Conservation (phyloP, 1,139 yeast species). For the Kodamaea ohmeri region DNA sequence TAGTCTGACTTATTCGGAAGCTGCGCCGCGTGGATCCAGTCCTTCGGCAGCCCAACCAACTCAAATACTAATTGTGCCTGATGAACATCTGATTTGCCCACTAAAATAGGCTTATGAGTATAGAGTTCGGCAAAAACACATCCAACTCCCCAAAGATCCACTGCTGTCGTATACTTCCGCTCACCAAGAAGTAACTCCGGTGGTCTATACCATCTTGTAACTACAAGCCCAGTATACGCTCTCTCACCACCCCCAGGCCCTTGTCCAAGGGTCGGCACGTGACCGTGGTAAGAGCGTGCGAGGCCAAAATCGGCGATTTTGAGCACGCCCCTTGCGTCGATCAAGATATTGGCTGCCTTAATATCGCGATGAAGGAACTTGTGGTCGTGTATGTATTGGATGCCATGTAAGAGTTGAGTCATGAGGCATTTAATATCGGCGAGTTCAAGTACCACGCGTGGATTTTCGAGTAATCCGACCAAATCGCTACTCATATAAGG, state of each 20-base stretch:
- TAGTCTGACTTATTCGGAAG: constrained; percentile 59
- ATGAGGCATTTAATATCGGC: constrained; percentile 81
- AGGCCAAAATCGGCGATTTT: constrained; percentile 89
- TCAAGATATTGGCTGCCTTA: constrained; percentile 87
- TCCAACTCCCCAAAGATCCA: constrained; percentile 96
- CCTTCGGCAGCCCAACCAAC: constrained; percentile 76
- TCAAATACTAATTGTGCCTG: constrained; percentile 83
- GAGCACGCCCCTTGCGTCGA: constrained; percentile 72
- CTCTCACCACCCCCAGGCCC: constrained; percentile 75
- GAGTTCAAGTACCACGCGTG: constrained; percentile 57
- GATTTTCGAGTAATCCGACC: constrained; percentile 88
- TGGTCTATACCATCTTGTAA: constrained; percentile 96
- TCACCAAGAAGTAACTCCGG: constrained; percentile 91
- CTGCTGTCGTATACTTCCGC: constrained; percentile 83
- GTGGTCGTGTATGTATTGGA: constrained; percentile 75
- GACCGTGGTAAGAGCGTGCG: constrained; percentile 78
- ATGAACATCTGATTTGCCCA: constrained; percentile 85
- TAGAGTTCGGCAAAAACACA: constrained; percentile 94
- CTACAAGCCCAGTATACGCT: constrained; percentile 85
- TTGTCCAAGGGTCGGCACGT: constrained; percentile 53
- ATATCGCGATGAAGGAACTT: constrained; percentile 84
- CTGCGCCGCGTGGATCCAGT: constrained; percentile 63
- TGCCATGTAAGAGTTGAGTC: constrained; percentile 74
- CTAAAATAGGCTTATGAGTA: constrained; percentile 75
- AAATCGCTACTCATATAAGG: constrained; percentile 94